Evolutionary conservation across 257 asterid species (phyloP).

Genomic region (Solanum infundibuliforme): DNA sequence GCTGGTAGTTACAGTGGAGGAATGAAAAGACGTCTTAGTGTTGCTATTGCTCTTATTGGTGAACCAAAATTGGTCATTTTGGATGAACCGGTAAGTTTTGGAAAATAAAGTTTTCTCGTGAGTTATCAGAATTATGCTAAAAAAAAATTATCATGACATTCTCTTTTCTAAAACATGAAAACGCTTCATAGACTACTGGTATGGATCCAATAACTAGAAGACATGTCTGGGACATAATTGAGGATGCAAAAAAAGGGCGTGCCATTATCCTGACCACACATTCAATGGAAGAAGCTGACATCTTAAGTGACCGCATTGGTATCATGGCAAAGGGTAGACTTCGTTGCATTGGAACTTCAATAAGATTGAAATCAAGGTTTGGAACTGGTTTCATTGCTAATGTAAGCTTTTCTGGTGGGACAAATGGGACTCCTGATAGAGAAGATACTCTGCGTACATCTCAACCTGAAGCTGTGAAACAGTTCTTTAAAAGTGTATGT

Average conservation of each 20-base stretch:
- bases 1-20: slow-evolving; percentile 93
- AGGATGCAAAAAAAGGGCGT: slow-evolving; percentile 81
- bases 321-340: slow-evolving; percentile 98
- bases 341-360: slow-evolving; percentile 94
- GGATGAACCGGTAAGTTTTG: slow-evolving; percentile 76
- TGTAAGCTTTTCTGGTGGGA: slow-evolving; percentile 59
- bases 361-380: slow-evolving; percentile 76
- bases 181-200: slow-evolving; percentile 64
- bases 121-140: slow-evolving; percentile 1
- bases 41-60: slow-evolving; percentile 85
- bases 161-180: slow-evolving; percentile 2
- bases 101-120: neutral
- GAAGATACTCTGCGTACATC: slow-evolving; percentile 26
- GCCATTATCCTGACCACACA: slow-evolving; percentile 88
- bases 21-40: slow-evolving; percentile 92
- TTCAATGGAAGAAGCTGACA: slow-evolving; percentile 98
- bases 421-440: slow-evolving; percentile 26
- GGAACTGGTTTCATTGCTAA: slow-evolving; percentile 91
- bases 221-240: slow-evolving; percentile 92
- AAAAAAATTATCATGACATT: neutral
- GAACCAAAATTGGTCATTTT: slow-evolving; percentile 77
- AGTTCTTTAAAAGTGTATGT: slow-evolving; percentile 68
- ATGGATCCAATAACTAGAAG: slow-evolving; percentile 96
- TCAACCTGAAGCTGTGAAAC: slow-evolving; percentile 54
- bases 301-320: slow-evolving; percentile 82